Evolutionary conservation across 352 stramenopile genomes (phyloP).

Genomic region (Thalassiosira livingstoniorum): DNA sequence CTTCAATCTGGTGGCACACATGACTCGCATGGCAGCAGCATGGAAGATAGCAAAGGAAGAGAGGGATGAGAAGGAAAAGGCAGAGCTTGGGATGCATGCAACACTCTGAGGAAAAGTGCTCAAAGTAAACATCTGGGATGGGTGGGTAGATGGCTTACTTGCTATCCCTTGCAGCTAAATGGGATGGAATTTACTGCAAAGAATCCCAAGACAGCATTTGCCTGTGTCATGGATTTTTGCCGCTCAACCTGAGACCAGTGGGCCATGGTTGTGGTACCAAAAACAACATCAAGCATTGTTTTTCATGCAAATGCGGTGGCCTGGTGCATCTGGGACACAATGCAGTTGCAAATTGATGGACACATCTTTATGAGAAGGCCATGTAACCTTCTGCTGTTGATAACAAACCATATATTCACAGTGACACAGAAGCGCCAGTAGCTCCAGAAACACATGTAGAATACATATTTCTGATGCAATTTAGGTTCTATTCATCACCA

Average conservation of each 20-base stretch:
- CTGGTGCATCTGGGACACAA: slow-evolving; percentile 52
- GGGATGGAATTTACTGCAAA: slow-evolving; percentile 36
- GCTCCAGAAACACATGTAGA: too few species aligned
- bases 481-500: too few species aligned
- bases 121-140: too few species aligned
- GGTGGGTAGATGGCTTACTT: slow-evolving; percentile 16
- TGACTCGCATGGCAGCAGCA: background rate
- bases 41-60: background rate
- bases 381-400: slow-evolving; percentile 9
- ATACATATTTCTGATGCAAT: too few species aligned
- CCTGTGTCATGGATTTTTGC: slow-evolving; percentile 36
- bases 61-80: background rate
- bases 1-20: background rate
- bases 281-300: slow-evolving; percentile 54
- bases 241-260: slow-evolving; percentile 18
- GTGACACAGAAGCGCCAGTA: too few species aligned
- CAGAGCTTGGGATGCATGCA: too few species aligned
- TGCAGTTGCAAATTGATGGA: slow-evolving; percentile 38
- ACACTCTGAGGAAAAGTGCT: too few species aligned
- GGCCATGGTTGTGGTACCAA: slow-evolving; percentile 48
- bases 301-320: slow-evolving; percentile 50
- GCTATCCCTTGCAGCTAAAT: slow-evolving; percentile 20
- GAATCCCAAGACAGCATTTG: slow-evolving; percentile 49
- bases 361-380: slow-evolving; percentile 17
- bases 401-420: slow-evolving; percentile 38